phyloP scores from a whole-genome alignment of 495 filamentous ascomycete species.

The Talaromyces adpressus region DNA sequence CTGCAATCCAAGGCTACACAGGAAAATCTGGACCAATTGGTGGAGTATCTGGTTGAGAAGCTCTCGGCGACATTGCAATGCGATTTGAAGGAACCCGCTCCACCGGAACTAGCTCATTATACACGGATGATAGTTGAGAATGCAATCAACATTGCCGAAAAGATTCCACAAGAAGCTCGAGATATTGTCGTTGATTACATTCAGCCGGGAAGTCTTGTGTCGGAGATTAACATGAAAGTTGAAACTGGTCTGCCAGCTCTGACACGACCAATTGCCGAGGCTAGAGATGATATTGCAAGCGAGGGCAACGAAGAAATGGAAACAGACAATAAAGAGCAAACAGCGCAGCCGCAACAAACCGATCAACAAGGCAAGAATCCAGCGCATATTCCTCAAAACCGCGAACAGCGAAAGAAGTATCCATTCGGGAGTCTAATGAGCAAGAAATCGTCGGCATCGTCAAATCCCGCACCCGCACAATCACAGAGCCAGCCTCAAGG shows the following conservation, averaged over 20 bases:
- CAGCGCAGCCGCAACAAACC: slow-evolving; percentile 13
- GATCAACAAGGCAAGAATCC: slow-evolving; percentile 4
- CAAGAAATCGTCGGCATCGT: slow-evolving; percentile 17
- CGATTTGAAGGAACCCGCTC: slow-evolving; percentile 67
- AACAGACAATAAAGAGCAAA: slow-evolving; percentile 15
- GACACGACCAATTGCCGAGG: slow-evolving; percentile 39
- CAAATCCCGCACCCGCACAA: slow-evolving; percentile 11
- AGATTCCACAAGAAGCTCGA: slow-evolving; percentile 84
- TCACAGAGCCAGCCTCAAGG: slow-evolving; percentile 8
- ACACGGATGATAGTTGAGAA: slow-evolving; percentile 91
- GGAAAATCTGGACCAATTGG: slow-evolving; percentile 58
- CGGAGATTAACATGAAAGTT: slow-evolving; percentile 71
- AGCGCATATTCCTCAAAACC: slow-evolving; percentile 10
- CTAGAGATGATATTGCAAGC: slow-evolving; percentile 28
- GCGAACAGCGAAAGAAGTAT: slow-evolving; percentile 32
- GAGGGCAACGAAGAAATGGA: slow-evolving; percentile 38
- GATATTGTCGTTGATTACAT: slow-evolving; percentile 86
- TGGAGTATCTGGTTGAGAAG: slow-evolving; percentile 58
- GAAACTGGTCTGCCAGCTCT: slow-evolving; percentile 73
- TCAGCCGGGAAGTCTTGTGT: slow-evolving; percentile 59
- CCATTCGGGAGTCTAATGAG: slow-evolving; percentile 46
- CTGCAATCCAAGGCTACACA: slow-evolving; percentile 58
- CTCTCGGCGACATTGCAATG: slow-evolving; percentile 63
- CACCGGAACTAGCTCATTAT: slow-evolving; percentile 69
- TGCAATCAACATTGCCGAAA: slow-evolving; percentile 75